Base-by-base conservation (phyloP, 805 yeast species). In the Yarrowia sp. region DNA sequence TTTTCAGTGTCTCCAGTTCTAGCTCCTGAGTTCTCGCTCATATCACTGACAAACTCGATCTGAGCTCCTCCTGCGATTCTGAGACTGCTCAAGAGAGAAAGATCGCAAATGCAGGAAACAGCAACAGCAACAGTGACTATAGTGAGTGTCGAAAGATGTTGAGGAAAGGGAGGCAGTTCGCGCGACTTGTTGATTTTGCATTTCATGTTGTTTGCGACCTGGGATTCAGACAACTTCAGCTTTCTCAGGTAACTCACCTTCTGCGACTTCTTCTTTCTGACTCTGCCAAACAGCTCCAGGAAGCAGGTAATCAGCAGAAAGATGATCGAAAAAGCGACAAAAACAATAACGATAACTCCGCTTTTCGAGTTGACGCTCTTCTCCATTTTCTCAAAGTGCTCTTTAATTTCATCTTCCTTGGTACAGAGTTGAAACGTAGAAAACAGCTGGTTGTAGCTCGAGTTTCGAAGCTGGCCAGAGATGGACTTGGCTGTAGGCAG, bases 71-170 rank as follows among this genome's bases (percentile, higher is more conserved):
- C 56, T 12, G 19, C 2, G 21, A 47, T 31, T n/a, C 56, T 21
- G 21, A 47, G 21, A 47, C 39, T 22, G 31, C 31, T 47, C 21
- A 47, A 8, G 0, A 47, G 27, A 33, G 33, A 32, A 14, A 47
- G 9, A 6, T 47, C 56, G 6, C 56, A 47, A 7, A 47, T 7
- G 14, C 56, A 47, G 2, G 56, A 47, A 2, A 47, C 27, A 6
- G 56, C 38, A 16, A 47, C 39, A n/a, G 56, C 56, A n/a, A 47
- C 38, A 32, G 39, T 47, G 41, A 47, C 29, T 21, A 47, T 32
- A 8, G 56, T 32, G n/a, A 47, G 56, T n/a, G 56, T 33, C 7
- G 31, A 21, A 9, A 47, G 10, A 6, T 21, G 56, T 3, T 47
- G 56, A 1, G 56, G 19, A 6, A 47, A 16, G 19, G 56, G 56